Evolutionary conservation across 2,329 filamentous ascomycete species (phyloP).

Genomic region (Sclerotinia subarctica): DNA sequence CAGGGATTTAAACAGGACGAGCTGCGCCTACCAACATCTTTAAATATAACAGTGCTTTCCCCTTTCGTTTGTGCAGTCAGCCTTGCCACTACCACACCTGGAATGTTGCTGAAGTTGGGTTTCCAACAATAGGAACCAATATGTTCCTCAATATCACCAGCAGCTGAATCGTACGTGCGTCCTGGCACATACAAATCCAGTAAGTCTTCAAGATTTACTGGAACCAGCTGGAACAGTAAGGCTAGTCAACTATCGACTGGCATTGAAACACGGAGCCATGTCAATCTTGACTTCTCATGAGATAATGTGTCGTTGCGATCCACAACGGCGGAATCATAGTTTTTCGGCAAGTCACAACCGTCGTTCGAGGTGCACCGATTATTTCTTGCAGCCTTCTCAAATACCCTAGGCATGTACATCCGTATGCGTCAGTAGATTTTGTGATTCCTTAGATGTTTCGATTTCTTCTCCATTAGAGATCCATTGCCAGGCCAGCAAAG

Average conservation of each 20-base stretch:
- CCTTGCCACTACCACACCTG: neutral
- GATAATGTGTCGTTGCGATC: neutral
- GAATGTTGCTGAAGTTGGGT: neutral
- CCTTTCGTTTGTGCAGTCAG: neutral
- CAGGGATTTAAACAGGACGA: neutral
- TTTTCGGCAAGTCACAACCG: neutral
- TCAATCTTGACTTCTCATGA: neutral
- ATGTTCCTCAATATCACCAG: no score
- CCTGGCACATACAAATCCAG: neutral
- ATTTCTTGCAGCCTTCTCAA: neutral
- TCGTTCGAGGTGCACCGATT: neutral
- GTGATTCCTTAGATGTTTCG: neutral
- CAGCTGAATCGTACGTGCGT: neutral
- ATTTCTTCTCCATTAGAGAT: neutral
- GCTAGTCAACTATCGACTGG: neutral
- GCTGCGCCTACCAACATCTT: neutral
- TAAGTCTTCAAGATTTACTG: neutral
- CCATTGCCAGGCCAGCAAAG: conserved; percentile 71
- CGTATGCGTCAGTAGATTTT: neutral
- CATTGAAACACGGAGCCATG: neutral
- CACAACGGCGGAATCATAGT: neutral
- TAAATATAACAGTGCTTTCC: neutral
- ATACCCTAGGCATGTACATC: neutral
- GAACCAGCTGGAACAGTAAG: neutral
- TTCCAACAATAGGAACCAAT: neutral